Evolutionary conservation across 441 rosid species (phyloP), one percentile per base, ranked within the genome.

Genomic region (Croton laevigatus): DNA sequence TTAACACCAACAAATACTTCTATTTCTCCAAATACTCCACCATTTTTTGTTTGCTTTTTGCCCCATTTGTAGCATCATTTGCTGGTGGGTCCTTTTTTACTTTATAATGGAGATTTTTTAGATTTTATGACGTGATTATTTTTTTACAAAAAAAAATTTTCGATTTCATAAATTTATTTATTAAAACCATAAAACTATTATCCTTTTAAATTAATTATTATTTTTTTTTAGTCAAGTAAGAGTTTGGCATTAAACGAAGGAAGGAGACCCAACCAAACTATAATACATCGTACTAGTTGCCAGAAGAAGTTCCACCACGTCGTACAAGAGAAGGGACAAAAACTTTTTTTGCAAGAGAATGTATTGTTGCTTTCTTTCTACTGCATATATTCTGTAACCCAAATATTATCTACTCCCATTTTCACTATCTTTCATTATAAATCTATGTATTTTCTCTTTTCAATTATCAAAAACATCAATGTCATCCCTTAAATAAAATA

Each of bases 281-380:
- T n/a, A 11, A 51, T 63, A 60, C 74, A 64, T 45, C 58, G 76
- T 69, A 69, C 69, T 27, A 71, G 55, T 72, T 72, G 74, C 72
- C 71, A 75, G 52, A n/a, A 42, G 69, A 62, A 71, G 44, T 67
- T 65, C 64, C 73, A 70, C 54, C 70, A 62, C 19, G 71, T 49
- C 80, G 57, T 61, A 57, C 81, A 74, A 51, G 37, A 59, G 66
- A 69, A 45, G 46, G 59, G 70, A 72, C 75, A 72, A 65, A 72
- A 45, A 45, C n/a, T 22, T 19, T 14, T 12, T 27, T 46, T 32
- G 59, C 44, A 46, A 36, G 42, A 19, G 37, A 65, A 32, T 72
- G 48, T 5, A 20, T 58, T 65, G 69, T 65, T 46, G 51, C 65
- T 72, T 61, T 65, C 65, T 72, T 61, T 65, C 70, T 20, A 64